phyloP scores from a whole-genome alignment of 208 protist genomes.

The Crithidia thermophila region DNA sequence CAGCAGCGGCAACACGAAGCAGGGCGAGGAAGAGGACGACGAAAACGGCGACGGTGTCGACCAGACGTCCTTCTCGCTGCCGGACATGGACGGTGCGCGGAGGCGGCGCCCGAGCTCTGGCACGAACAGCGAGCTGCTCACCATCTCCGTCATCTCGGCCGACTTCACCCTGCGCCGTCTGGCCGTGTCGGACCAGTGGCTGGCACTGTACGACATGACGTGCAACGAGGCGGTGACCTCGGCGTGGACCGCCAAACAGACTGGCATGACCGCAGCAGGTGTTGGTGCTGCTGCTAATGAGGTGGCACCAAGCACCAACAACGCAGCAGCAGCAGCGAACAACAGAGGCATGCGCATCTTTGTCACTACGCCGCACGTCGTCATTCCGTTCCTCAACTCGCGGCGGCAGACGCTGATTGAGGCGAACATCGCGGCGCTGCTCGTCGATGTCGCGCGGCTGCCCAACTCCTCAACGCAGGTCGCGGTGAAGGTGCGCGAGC shows the following conservation, averaged over 20 bases:
- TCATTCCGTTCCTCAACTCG: slow-evolving; percentile 74
- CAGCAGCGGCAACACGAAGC: slow-evolving; percentile 2
- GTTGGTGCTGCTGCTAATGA: background rate
- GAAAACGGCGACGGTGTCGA: background rate
- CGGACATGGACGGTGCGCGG: background rate
- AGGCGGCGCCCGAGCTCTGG: background rate
- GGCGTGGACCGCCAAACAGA: slow-evolving; percentile 41
- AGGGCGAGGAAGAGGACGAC: background rate
- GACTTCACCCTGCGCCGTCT: slow-evolving; percentile 86
- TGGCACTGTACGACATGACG: slow-evolving; percentile 75
- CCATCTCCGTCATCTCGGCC: slow-evolving; percentile 55
- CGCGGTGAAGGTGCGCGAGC: slow-evolving; percentile 62
- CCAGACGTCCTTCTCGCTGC: background rate
- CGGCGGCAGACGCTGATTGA: slow-evolving; percentile 62
- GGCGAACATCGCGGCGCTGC: slow-evolving; percentile 61
- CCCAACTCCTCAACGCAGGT: slow-evolving; percentile 41
- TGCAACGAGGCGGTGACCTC: slow-evolving; percentile 69
- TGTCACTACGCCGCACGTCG: slow-evolving; percentile 69
- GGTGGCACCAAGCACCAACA: background rate
- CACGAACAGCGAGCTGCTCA: slow-evolving; percentile 26
- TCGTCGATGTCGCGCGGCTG: slow-evolving; percentile 59
- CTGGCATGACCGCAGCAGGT: slow-evolving; percentile 1
- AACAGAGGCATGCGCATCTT: slow-evolving; percentile 50
- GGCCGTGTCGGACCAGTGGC: slow-evolving; percentile 86
- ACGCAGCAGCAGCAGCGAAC: background rate